Evolutionary conservation across 2,329 filamentous ascomycete species (phyloP), one percentile per base, ranked within the genome.

Genomic region (Pseudopithomyces maydicus): DNA sequence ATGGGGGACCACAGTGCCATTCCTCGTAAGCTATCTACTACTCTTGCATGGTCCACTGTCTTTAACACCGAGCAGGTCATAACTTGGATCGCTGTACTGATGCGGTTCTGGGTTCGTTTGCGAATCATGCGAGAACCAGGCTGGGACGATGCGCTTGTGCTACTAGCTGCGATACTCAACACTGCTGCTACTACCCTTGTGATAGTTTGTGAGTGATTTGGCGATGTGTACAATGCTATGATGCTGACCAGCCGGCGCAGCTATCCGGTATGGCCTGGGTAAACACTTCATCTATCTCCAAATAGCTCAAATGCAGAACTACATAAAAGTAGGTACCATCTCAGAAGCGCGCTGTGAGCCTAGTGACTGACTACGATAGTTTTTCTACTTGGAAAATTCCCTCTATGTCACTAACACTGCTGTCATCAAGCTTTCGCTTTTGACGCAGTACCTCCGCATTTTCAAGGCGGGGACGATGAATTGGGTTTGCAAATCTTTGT

Each of bases 371-470:
- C 1, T 15, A 35, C 47, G 15, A 20, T n/a, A 73, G 69, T 23
- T 60, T 14, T 74, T 71, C 45, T 74, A 72, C 42, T 52, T 71
- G 23, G 66, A 61, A 45, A 65, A 74, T 35, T 62, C 58, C 5
- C 36, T 71, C 7, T 76, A 75, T 54, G 55, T 71, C n/a, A 67
- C 61, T 17, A 61, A 73, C 19, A 71, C 67, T 6, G 61, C 66
- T 14, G 20, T 75, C 19, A 74, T 76, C 65, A 77, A 77, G 49
- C 45, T 73, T 2, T 72, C 74, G 2, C 59, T 77, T 4, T 65
- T 77, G 0, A 36, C 73, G 14, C 74, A 77, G 55, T 77, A 75
- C 46, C 63, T 75, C 8, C 74, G 74, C 33, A 72, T 77, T 15
- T 76, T 75, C 67, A 69, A 69, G 46, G 65, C 67, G 2, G 69